Evolutionary conservation across 768 basidiomycete species (phyloP), one percentile per base, ranked within the genome.

Genomic region (Paxillus ammoniavirescens): DNA sequence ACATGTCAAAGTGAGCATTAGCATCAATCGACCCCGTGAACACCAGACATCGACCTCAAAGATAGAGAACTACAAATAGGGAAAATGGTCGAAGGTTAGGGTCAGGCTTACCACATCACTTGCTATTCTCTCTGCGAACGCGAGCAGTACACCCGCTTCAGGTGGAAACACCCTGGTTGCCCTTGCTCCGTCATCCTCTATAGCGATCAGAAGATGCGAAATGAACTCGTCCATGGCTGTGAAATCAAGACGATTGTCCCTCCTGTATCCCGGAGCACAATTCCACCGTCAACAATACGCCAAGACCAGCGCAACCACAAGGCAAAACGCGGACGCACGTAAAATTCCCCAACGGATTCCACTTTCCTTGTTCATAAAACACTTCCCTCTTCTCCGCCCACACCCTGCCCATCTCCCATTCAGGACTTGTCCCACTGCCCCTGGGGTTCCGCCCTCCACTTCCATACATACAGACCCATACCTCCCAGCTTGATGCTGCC

Each of bases 361-460:
- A 94, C 45, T 80, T 78, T 7, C 81, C 83, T 53, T 83, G 82
- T 58, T 93, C 88, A 69, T 96, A 98, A 61, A 98, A 93, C 18
- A 98, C 85, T 68, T 96, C 94, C 42, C 89, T 76, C 74, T 96
- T 95, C 72, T 99, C 95, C 1, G 91, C 86, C 92, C 96, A 99
- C 15, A 95, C 87, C 59, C 92, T 87, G 1, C 91, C 91, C 77
- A 97, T 84, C 70, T 96, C 95, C 91, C 91, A 95, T 53, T 92
- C 89, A 10, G 47, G 55, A 21, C 36, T 44, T 1, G 48, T 6
- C 1, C 47, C 52, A 15, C 56, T 26, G 3, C 47, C 35, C 35
- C 52, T 61, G 10, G 38, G 9, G n/a, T 14, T 12, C 33, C 47
- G 53, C 26, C 48, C 54, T 8, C 52, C 69, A 33, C 62, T 69